A percentile compares a stretch with the other conserved stretches of the same genome.
phyloP scores from a whole-genome alignment of 2,329 filamentous ascomycete genomes.

The Hymenoscyphus scutula region DNA sequence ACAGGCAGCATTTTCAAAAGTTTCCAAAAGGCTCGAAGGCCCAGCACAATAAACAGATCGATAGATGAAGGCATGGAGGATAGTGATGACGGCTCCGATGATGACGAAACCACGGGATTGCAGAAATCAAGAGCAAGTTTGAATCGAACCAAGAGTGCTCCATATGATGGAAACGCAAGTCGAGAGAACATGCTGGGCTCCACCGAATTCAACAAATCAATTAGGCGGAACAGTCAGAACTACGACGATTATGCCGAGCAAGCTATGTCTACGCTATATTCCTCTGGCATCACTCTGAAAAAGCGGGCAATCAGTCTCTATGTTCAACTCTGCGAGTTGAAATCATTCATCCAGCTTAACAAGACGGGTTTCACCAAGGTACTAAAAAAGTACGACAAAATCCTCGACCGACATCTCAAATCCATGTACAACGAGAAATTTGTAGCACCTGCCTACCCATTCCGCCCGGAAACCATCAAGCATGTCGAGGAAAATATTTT shows the following conservation, averaged over 20 bases:
- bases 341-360: conserved; percentile 94
- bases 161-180: conserved; percentile 24
- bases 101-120: conserved; percentile 55
- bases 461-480: conserved; percentile 69
- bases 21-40: conserved; percentile 45
- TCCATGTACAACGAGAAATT: conserved; percentile 69
- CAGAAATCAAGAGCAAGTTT: conserved; percentile 35
- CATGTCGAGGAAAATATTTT: conserved; percentile 68
- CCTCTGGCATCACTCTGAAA: conserved; percentile 80
- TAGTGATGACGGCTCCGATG: conserved; percentile 59
- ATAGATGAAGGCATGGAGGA: conserved; percentile 59
- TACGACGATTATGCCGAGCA: conserved; percentile 81
- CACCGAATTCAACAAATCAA: conserved; percentile 56
- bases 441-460: conserved; percentile 79
- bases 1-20: conserved; percentile 52
- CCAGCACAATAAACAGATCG: conserved; percentile 44
- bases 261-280: conserved; percentile 64
- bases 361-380: conserved; percentile 95
- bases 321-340: conserved; percentile 89
- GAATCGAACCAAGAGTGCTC: conserved; percentile 36
- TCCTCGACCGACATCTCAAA: conserved; percentile 77
- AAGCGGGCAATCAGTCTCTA: conserved; percentile 86
- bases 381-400: conserved; percentile 98
- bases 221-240: conserved; percentile 61
- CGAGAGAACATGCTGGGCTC: conserved; percentile 59